Conservation (phyloP, 176 grass and related monocot genomes). For the Alopecurus myosuroides region DNA sequence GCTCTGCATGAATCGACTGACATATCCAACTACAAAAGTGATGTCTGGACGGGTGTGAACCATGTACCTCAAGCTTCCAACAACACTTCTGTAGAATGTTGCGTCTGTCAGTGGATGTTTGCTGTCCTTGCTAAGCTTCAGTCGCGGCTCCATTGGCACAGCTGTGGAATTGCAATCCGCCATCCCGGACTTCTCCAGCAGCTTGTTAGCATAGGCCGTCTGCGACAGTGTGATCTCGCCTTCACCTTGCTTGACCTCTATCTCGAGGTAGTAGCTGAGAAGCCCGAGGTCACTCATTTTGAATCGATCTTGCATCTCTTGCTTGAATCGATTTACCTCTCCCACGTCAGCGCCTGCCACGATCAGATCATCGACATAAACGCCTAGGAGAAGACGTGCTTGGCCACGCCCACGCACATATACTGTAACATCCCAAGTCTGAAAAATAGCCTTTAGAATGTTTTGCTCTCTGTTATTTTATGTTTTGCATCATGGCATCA, state of each 20-base stretch:
- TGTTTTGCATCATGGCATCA: too few relatives aligned
- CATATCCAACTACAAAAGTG: too few relatives aligned
- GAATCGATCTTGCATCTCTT: not conserved
- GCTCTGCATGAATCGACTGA: too few relatives aligned
- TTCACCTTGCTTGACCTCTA: not conserved
- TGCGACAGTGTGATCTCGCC: too few relatives aligned
- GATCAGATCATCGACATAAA: not conserved
- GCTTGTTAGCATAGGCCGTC: not conserved
- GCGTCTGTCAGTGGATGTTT: not conserved
- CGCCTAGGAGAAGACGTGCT: not conserved
- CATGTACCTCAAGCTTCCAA: too few relatives aligned
- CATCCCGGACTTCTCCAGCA: not conserved
- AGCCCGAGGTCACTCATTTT: not conserved
- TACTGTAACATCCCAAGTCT: too few relatives aligned
- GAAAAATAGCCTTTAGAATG: too few relatives aligned
- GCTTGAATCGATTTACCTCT: not conserved
- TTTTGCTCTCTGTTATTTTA: too few relatives aligned
- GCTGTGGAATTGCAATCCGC: not conserved
- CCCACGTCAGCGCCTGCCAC: accelerated
- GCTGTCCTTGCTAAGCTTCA: not conserved
- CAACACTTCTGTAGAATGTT: not conserved
- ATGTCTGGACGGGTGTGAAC: too few relatives aligned
- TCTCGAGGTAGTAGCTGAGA: not conserved
- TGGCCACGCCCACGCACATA: too few relatives aligned
- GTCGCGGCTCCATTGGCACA: not conserved